Evolutionary conservation across 192 early-diverging fungal species (phyloP).

Genomic region (Coemansia biformis): DNA sequence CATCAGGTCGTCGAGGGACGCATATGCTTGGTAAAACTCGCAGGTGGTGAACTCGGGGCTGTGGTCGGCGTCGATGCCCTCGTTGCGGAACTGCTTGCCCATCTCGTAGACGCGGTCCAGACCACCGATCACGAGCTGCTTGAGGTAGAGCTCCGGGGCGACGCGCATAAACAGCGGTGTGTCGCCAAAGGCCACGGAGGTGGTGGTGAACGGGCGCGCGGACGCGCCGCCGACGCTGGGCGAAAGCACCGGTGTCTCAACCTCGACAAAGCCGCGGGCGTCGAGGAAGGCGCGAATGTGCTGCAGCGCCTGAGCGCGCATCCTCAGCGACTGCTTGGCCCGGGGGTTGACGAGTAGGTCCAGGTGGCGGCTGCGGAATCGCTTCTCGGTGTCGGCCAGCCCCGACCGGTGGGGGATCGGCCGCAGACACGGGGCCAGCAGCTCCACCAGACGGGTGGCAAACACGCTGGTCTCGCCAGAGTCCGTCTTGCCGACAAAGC

Average conservation of each 20-base stretch:
- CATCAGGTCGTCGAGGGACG: constrained; percentile 64
- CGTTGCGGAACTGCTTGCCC: constrained; percentile 88
- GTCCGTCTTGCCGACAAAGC: constrained; percentile 64
- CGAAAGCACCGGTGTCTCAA: constrained; percentile 78
- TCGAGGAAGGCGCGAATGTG: constrained; percentile 64
- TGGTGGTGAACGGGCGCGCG: constrained; percentile 72
- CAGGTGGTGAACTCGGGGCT: constrained; percentile 90
- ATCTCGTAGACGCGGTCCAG: constrained; percentile 81
- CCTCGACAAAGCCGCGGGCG: constrained; percentile 65
- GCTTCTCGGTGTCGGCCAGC: constrained; percentile 60
- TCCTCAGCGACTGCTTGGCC: constrained; percentile 47
- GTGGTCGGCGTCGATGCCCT: constrained; percentile 82
- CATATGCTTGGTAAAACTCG: constrained; percentile 82
- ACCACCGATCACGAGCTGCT: constrained; percentile 85
- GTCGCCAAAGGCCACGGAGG: constrained; percentile 57
- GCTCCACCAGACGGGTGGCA: constrained; percentile 45
- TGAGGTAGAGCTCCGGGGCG: constrained; percentile 81
- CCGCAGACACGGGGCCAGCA: constrained; percentile 68
- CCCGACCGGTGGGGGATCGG: constrained; percentile 59
- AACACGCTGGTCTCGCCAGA: constrained; percentile 66
- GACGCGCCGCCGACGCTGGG: constrained; percentile 72
- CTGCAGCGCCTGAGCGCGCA: constrained; percentile 57
- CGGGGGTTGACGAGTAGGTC: constrained; percentile 70
- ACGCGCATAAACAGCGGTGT: constrained; percentile 70
- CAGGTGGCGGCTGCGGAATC: constrained; percentile 66